These are phyloP conservation scores for Clathrus columnatus DNA, from an alignment of 768 basidiomycete species.

Conservation along the genomic window DNA sequence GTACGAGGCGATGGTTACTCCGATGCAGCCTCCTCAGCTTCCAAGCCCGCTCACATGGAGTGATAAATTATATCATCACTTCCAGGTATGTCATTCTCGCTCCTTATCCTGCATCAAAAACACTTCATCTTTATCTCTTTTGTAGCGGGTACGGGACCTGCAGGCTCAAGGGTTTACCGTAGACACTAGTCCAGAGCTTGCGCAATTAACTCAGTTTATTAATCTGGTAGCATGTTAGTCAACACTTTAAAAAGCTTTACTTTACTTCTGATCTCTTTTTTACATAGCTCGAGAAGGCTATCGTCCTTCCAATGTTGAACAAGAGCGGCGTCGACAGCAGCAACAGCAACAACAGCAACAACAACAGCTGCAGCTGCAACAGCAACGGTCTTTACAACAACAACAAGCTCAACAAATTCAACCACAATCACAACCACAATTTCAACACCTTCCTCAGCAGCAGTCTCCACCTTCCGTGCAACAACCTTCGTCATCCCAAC, in stretches of 20 bases:
- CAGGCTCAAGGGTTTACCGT: conserved; percentile 35
- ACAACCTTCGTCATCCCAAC: conserved; percentile 30
- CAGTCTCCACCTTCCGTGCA: background rate
- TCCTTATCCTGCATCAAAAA: background rate
- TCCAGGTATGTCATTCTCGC: conserved; percentile 2
- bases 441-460: background rate
- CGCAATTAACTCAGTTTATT: conserved; percentile 31
- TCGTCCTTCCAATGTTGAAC: background rate
- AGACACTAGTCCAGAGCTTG: conserved; percentile 38
- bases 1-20: conserved; percentile 8
- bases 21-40: conserved; percentile 8
- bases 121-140: background rate
- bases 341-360: conserved; percentile 24
- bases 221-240: conserved; percentile 20
- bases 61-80: conserved; percentile 9
- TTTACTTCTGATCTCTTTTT: conserved; percentile 27
- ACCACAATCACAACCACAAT: conserved; percentile 12
- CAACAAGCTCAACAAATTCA: conserved; percentile 20
- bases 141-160: conserved; percentile 36
- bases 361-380: conserved; percentile 19
- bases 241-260: conserved; percentile 11
- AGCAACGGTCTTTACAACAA: conserved; percentile 15
- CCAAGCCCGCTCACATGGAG: background rate
- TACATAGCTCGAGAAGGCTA: background rate
- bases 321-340: background rate